Base-by-base conservation (phyloP, 202 grass and related monocot species). In the Carex sylvatica region DNA sequence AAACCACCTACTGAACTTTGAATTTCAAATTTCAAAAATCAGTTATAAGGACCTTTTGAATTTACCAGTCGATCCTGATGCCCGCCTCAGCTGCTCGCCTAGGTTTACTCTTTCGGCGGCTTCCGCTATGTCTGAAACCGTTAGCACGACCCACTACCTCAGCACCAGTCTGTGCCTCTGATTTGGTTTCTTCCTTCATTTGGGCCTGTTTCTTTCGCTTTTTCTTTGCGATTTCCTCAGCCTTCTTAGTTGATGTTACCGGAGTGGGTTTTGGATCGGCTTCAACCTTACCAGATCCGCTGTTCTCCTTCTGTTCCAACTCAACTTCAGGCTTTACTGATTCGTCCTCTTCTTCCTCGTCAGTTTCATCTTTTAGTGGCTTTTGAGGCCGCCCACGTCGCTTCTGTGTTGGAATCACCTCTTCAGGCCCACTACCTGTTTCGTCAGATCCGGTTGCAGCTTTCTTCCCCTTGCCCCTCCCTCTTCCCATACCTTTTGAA, bases 71-170 rank as follows among this genome's bases (percentile, higher is more conserved):
- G 74, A 81, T 89, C 83, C 85, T 82, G 30, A 99, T 69, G 69
- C 91, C 89, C 0, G 97, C 97, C 80, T 99, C 97, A 19, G 97
- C 93, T 4, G 97, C 97, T 84, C 97, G 64, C 47, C 83, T 88
- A 35, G 93, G 97, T 46, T 90, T 96, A 87, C 83, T 96, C 89
- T 99, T 99, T 80, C 97, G 87, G 67, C 97, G 88, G 88, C 91
- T 93, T 15, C 86, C 85, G 33, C 86, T 90, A 18, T 89, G 97
- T 62, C 97, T 87, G 88, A 99, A 92, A 4, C 91, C 91, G 22
- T 80, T 87, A 28, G 35, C 49, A 74, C 82, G 87, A 44, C 65
- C 9, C 13, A 74, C 49, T 11, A 3, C 67, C 30, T 38, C 80
- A n/a, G 56, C 52, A 5, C 51, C 84, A 51, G 85, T 63, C 59